Base-by-base conservation (phyloP, 2,329 filamentous ascomycete species). In the Torrubiella hemipterigena region DNA sequence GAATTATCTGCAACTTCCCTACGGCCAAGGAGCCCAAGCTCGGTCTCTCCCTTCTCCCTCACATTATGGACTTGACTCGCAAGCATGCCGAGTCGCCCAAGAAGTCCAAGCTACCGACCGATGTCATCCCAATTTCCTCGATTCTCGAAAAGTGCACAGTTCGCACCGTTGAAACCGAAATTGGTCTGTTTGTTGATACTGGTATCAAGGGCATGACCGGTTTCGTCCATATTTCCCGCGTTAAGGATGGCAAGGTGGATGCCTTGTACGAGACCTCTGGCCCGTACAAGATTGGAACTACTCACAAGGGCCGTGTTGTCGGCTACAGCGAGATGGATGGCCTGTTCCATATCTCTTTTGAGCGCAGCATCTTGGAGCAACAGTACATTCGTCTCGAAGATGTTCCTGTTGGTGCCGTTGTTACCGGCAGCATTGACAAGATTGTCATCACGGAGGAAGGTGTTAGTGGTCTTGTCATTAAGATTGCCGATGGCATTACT, bases 151-250 rank as follows among this genome's bases (percentile, higher is more conserved):
- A 80, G 42, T 84, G 82, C 34, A 85, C 74, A 22, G 77, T 98
- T 7, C 70, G 77, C 32, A 81, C 81, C 42, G 84, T 95, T 3
- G 81, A 93, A 42, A 65, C 77, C 5, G 76, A 78, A 4, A 72
- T 89, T 37, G 93, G 91, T 32, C 64, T 95, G 3, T 94, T 93
- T 46, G 67, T 86, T 7, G 73, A 81, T 42, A 58, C 86, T 23
- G 77, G 77, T 2, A 41, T 58, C 12, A 39, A 54, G 4, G 84
- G 77, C 18, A 63, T 89, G 3, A 64, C 73, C n/a, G 84, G 84
- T 8, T 98, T 95, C 48, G 86, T 93, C 15, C 91, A 98, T 54
- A 93, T 98, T 41, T 98, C 91, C 1, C 75, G 83, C 40, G 72
- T 98, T 38, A 81, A 89, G 36, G 89, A 98, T 51, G 79, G 80